Evolutionary conservation across 306 rosid species (phyloP), one percentile per base, ranked within the genome.

Genomic region (Trichosanthes truncata): DNA sequence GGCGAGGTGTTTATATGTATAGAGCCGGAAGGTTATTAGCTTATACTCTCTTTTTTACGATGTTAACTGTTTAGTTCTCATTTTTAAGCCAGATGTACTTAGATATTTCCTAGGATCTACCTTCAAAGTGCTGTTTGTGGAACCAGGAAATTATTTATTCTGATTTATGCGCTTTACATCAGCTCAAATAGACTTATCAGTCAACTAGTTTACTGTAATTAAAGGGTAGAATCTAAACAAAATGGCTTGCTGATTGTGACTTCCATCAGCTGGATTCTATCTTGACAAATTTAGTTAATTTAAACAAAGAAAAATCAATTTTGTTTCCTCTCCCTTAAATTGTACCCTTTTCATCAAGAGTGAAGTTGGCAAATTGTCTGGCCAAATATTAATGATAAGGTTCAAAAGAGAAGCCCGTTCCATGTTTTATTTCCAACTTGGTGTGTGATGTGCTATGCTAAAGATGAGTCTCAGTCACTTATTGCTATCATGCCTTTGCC

Each of bases 1-100:
- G 95, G 33, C 97, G 97, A 18, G 95, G 93, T 56, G 92, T 91
- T 86, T 85, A 92, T 82, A 86, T 86, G 96, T 93, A 95, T 85
- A 90, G 97, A 59, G 97, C 97, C 17, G 97, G 98, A 86, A 92
- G 98, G 98, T 93, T 21, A 63, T 61, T 12, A 15, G 17, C 59
- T 59, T 61, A n/a, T 57, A 77, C 53, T 45, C 20, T 13, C 20
- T 5, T 3, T 20, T 76, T 56, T 33, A 5, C 78, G 1, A 29
- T 49, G 0, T 11, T 36, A 4, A 9, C 60, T 78, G n/a, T 18
- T 38, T 59, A 25, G 23, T 43, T 63, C 41, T 63, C 69, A 63
- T 63, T 60, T 53, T 26, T 29, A 12, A 60, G 14, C 46, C 48
- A 66, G 45, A 8, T 33, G 6, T 62, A 0, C 15, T 8, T 38